phyloP scores from a whole-genome alignment of 2,329 filamentous ascomycete species.

The Fusarium sarcochroum region DNA sequence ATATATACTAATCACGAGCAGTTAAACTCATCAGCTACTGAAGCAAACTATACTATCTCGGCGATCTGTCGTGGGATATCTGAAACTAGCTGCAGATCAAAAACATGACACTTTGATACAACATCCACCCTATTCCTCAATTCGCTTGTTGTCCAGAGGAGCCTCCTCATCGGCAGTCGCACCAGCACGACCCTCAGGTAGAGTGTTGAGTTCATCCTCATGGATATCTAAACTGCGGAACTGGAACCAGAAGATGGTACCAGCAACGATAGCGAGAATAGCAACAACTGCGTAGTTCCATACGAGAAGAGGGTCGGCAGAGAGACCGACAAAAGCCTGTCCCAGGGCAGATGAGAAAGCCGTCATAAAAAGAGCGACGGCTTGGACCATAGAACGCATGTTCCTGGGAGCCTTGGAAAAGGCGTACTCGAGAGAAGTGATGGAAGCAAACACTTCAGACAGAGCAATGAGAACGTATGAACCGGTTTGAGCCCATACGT shows the following conservation, averaged over 20 bases:
- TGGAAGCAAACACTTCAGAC: slow-evolving; percentile 64
- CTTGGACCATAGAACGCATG: slow-evolving; percentile 81
- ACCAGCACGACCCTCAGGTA: slow-evolving; percentile 56
- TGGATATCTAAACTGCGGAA: slow-evolving; percentile 73
- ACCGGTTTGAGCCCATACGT: slow-evolving; percentile 72
- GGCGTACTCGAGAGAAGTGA: slow-evolving; percentile 78
- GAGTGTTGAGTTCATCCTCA: slow-evolving; percentile 77
- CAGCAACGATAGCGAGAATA: slow-evolving; percentile 73
- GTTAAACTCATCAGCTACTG: background rate
- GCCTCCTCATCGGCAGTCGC: slow-evolving; percentile 42
- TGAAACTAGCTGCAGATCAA: background rate
- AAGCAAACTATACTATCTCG: background rate
- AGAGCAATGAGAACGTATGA: slow-evolving; percentile 65
- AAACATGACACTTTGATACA: background rate
- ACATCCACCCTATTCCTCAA: slow-evolving; percentile 25
- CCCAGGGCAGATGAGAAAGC: slow-evolving; percentile 78
- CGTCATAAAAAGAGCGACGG: slow-evolving; percentile 77
- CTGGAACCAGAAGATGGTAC: slow-evolving; percentile 75
- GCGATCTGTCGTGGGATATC: background rate
- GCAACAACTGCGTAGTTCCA: slow-evolving; percentile 82
- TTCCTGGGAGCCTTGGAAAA: slow-evolving; percentile 82
- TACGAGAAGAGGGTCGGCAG: slow-evolving; percentile 74
- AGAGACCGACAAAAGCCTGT: slow-evolving; percentile 65
- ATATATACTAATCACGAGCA: too few relatives aligned
- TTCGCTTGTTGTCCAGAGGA: slow-evolving; percentile 33